Evolutionary conservation across 768 basidiomycete species (phyloP).

Genomic region (Hydnum rufescens): DNA sequence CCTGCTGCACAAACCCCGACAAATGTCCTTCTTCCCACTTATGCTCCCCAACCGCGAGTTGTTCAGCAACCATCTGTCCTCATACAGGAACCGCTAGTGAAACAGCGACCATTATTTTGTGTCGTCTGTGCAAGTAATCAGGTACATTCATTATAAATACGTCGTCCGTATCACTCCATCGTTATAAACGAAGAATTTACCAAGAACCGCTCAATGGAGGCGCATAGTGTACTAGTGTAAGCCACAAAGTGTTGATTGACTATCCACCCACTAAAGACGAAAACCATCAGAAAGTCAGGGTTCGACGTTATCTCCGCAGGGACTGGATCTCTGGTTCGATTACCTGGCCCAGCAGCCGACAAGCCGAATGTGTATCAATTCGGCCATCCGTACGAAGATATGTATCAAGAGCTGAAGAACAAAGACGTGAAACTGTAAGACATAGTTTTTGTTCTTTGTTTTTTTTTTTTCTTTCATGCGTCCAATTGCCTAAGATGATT

Average conservation of each 20-base stretch:
- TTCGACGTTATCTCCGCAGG: slow-evolving; percentile 85
- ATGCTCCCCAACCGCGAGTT: background rate
- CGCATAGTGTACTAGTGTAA: slow-evolving; percentile 74
- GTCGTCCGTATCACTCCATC: background rate
- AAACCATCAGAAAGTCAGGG: slow-evolving; percentile 52
- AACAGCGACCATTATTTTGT: slow-evolving; percentile 70
- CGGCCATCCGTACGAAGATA: slow-evolving; percentile 90
- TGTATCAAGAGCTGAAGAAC: slow-evolving; percentile 69
- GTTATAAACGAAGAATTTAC: slow-evolving; percentile 2
- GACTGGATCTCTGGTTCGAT: slow-evolving; percentile 88
- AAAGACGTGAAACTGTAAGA: slow-evolving; percentile 75
- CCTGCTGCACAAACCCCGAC: slow-evolving; percentile 23
- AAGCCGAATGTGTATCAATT: slow-evolving; percentile 95
- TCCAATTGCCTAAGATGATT: background rate
- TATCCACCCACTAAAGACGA: background rate
- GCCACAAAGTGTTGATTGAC: slow-evolving; percentile 20
- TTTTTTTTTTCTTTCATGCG: background rate
- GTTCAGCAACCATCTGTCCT: slow-evolving; percentile 6
- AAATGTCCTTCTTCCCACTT: slow-evolving; percentile 11
- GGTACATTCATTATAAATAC: slow-evolving; percentile 26
- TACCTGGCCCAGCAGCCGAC: slow-evolving; percentile 92
- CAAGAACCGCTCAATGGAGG: slow-evolving; percentile 97
- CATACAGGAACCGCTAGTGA: slow-evolving; percentile 19
- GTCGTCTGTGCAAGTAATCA: slow-evolving; percentile 99
- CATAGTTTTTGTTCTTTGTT: background rate